Percentiles rank a stretch among this genome's conserved stretches.
These are phyloP conservation scores for Gossypium lobatum DNA, from an alignment of 441 rosid genomes.

Conservation along the genomic window DNA sequence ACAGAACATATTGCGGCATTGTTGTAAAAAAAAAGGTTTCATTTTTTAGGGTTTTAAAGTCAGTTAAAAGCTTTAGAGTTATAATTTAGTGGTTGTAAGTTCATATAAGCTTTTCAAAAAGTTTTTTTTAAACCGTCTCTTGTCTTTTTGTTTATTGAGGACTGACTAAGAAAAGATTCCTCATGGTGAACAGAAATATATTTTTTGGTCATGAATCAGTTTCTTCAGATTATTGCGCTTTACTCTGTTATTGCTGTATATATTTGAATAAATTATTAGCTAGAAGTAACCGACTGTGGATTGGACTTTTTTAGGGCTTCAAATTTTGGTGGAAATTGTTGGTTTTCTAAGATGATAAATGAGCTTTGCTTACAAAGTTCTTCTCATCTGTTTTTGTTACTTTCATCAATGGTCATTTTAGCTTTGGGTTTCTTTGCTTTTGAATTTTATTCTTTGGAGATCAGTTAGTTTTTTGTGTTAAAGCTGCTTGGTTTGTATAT, in stretches of 20 bases:
- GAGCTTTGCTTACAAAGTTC: conserved; percentile 2
- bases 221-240: conserved; percentile 14
- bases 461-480: background rate
- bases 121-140: conserved; percentile 16
- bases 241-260: background rate
- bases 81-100: conserved; percentile 28
- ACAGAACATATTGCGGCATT: too few species aligned
- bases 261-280: conserved; percentile 6
- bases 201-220: conserved; percentile 16
- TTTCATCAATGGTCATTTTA: background rate
- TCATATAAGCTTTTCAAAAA: conserved; percentile 36
- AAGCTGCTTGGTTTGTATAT: background rate
- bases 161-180: conserved; percentile 32
- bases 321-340: background rate
- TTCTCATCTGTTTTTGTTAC: background rate
- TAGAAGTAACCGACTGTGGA: background rate
- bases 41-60: background rate
- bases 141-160: conserved; percentile 33
- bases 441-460: background rate
- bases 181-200: conserved; percentile 23
- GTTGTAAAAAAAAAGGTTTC: background rate
- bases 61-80: background rate
- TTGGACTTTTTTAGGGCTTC: background rate
- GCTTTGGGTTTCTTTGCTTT: background rate
- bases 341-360: conserved; percentile 1